Base-by-base conservation (phyloP, 306 rosid species). In the Glycine soja region DNA sequence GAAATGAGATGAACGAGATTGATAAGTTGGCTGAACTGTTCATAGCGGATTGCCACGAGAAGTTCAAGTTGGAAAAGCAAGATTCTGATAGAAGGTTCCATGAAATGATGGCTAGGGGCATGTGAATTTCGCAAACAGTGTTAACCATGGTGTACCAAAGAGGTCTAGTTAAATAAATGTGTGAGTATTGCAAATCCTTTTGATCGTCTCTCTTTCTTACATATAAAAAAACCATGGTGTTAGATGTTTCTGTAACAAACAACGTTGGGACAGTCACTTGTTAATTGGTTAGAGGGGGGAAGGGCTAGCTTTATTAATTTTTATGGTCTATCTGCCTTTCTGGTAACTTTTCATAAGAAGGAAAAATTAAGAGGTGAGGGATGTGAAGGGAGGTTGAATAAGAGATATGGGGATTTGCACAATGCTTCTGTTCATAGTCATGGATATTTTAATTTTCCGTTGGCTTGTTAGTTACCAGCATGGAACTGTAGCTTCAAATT, bases 71-170 rank as follows among this genome's bases (percentile, higher is more conserved):
- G 92, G 99, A 96, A 85, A 93, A 90, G 86, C 93, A 90, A 36
- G 99, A 96, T n/a, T 96, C 99, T 0, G 87, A 85, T 51, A 85
- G 97, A 82, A 92, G 76, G 81, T 88, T 92, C 81, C 93, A 93
- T 14, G 99, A 92, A 48, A 92, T 92, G 97, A 73, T 92, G 87
- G 93, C 92, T 3, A 96, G 97, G 59, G 72, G 88, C 61, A 2
- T 82, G 73, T 89, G 76, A 24, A 24, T 24, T 24, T 24, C 30
- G 2, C 2, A 19, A 19, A 24, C 30, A 24, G 30, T 24, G 30
- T 1, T 24, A 24, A 24, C 30, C 30, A 24, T 24, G 30, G 30
- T 24, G 24, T 24, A 24, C 30, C 30, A 24, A 24, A 24, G 30
- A 24, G 30, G 30, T 24, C 30, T 24, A 1, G 30, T 24, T 24